These are phyloP conservation scores for Wallacemonas sp. DNA, from an alignment of 208 protist species.

Conservation along the genomic window DNA sequence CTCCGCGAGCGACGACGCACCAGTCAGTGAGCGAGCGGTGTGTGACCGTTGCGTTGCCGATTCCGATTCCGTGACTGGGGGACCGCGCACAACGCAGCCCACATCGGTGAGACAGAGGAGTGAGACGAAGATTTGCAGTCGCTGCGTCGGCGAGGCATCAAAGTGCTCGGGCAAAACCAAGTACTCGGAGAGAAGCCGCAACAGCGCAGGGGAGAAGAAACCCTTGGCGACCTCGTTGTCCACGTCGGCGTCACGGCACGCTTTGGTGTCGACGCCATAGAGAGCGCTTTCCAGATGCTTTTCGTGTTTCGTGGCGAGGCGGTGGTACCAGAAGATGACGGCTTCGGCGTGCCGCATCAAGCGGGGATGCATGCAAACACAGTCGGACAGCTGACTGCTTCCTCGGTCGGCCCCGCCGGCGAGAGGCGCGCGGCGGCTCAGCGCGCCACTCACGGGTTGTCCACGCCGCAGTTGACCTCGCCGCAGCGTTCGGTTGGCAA, in stretches of 20 bases:
- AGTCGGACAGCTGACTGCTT: conserved; percentile 10
- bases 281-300: conserved; percentile 17
- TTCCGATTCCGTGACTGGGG: background rate
- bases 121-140: conserved; percentile 27
- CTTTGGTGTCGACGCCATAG: conserved; percentile 24
- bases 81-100: conserved; percentile 22
- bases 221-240: conserved; percentile 21
- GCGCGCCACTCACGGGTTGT: background rate
- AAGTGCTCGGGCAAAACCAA: conserved; percentile 20
- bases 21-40: background rate
- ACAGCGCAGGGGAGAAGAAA: conserved; percentile 25
- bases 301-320: conserved; percentile 13
- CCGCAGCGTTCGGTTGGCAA: conserved; percentile 2
- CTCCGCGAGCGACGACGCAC: background rate
- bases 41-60: background rate
- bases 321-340: conserved; percentile 24
- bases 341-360: conserved; percentile 24
- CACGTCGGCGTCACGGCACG: conserved; percentile 24
- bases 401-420: background rate
- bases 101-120: conserved; percentile 31
- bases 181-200: conserved; percentile 16
- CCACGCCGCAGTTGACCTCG: background rate
- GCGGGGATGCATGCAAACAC: conserved; percentile 27
- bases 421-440: background rate
- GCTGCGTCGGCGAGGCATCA: conserved; percentile 1